These are phyloP conservation scores for Hemileia vastatrix DNA, from an alignment of 1,284 basidiomycete species.

Conservation along the genomic window DNA sequence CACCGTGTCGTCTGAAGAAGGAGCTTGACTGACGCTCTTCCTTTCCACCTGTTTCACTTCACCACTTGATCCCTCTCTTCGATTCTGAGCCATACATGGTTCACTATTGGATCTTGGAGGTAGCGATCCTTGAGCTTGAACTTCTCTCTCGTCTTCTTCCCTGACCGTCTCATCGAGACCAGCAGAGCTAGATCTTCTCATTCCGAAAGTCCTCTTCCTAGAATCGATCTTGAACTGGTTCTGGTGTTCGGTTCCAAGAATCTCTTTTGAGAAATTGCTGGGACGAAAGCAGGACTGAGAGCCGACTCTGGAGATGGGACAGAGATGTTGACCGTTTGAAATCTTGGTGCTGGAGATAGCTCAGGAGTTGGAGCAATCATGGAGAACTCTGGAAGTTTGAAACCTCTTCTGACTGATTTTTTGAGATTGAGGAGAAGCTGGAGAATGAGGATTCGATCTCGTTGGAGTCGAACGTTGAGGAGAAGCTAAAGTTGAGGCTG, in stretches of 20 bases:
- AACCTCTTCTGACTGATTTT: too few species aligned
- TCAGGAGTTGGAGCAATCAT: too few species aligned
- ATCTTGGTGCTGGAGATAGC: too few species aligned
- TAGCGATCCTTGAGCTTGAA: background rate
- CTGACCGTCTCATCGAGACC: background rate
- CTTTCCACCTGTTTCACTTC: background rate
- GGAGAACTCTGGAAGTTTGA: too few species aligned
- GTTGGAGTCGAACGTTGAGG: too few species aligned
- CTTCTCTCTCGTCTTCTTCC: background rate
- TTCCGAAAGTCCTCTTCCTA: background rate
- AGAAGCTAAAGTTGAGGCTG: too few species aligned
- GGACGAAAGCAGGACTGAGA: background rate
- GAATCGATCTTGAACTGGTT: background rate
- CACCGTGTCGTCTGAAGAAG: too few species aligned
- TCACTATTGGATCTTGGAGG: background rate
- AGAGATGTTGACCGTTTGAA: background rate
- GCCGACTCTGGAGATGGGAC: too few species aligned
- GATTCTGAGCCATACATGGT: background rate
- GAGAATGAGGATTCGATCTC: too few species aligned
- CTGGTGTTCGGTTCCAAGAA: background rate
- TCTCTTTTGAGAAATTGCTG: background rate
- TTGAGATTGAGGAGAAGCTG: too few species aligned
- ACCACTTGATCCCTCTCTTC: background rate
- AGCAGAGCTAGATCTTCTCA: background rate
- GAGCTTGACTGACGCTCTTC: background rate